Conservation (phyloP, 768 basidiomycete genomes). For the Leucosporidium scottii region DNA sequence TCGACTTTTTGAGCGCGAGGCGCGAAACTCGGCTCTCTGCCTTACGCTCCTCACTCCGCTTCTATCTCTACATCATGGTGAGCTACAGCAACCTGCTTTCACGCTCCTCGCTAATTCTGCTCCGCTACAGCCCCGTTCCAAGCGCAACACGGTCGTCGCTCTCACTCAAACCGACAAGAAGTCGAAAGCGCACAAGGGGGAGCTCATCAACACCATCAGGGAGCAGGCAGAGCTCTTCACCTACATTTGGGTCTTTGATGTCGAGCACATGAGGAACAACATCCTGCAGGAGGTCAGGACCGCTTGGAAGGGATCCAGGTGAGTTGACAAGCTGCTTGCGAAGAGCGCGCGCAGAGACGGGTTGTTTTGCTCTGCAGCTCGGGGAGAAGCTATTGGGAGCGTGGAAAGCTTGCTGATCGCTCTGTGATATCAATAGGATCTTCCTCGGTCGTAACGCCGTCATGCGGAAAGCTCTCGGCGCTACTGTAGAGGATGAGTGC, state of each 20-base stretch:
- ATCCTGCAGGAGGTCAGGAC: slow-evolving; percentile 88
- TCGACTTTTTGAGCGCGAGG: no score
- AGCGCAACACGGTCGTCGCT: slow-evolving; percentile 56
- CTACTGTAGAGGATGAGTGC: slow-evolving; percentile 79
- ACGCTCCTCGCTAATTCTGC: neutral
- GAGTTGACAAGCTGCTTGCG: slow-evolving; percentile 46
- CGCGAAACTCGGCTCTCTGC: no score
- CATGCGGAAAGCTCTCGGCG: slow-evolving; percentile 92
- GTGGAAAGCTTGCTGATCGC: slow-evolving; percentile 44
- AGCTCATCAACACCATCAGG: slow-evolving; percentile 60
- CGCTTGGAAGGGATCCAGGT: slow-evolving; percentile 79
- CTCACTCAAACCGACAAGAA: slow-evolving; percentile 92
- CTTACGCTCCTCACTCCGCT: neutral
- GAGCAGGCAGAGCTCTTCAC: slow-evolving; percentile 78
- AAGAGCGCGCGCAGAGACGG: neutral
- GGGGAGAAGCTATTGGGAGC: slow-evolving; percentile 42
- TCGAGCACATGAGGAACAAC: slow-evolving; percentile 90
- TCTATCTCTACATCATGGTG: neutral
- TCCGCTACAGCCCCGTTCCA: slow-evolving; percentile 29
- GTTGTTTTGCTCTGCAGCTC: neutral
- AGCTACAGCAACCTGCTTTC: neutral
- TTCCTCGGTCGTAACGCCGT: slow-evolving; percentile 49
- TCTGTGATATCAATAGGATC: slow-evolving; percentile 21
- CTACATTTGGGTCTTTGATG: slow-evolving; percentile 92
- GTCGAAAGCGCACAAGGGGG: slow-evolving; percentile 73